Conservation (phyloP, 1,139 yeast species). For the Yamadazyma triangularis region DNA sequence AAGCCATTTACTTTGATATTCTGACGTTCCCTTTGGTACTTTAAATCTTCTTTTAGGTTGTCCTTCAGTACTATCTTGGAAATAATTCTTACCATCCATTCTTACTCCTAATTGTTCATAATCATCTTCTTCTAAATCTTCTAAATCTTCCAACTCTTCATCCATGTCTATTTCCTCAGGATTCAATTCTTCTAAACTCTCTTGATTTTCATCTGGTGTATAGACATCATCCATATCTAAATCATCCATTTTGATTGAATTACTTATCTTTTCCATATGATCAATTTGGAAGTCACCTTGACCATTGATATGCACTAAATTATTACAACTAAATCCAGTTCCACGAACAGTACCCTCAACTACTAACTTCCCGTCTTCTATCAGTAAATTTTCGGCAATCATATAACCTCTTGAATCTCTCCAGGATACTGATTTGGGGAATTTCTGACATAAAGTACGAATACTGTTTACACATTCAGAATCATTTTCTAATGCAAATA, state of each 20-base stretch:
- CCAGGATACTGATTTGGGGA: slow-evolving; percentile 86
- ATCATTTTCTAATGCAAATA: slow-evolving; percentile 63
- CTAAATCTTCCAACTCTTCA: slow-evolving; percentile 42
- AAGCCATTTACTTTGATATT: slow-evolving; percentile 92
- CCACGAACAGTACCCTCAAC: slow-evolving; percentile 89
- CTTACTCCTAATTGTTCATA: slow-evolving; percentile 55
- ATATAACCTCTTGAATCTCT: slow-evolving; percentile 87
- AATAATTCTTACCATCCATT: slow-evolving; percentile 66
- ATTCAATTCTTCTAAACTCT: slow-evolving; percentile 62
- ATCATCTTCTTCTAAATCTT: slow-evolving; percentile 21
- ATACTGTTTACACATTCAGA: slow-evolving; percentile 70
- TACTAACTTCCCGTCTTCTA: slow-evolving; percentile 36
- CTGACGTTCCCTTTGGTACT: slow-evolving; percentile 87
- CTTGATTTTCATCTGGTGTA: slow-evolving; percentile 53
- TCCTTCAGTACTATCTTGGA: slow-evolving; percentile 35
- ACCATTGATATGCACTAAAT: slow-evolving; percentile 82
- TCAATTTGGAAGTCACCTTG: slow-evolving; percentile 84
- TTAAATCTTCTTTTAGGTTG: slow-evolving; percentile 30
- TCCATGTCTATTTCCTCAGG: slow-evolving; percentile 64
- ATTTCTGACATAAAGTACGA: slow-evolving; percentile 76
- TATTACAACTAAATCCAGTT: slow-evolving; percentile 69
- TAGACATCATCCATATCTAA: slow-evolving; percentile 28
- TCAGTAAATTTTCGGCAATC: slow-evolving; percentile 60
- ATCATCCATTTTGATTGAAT: slow-evolving; percentile 12
- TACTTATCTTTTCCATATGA: slow-evolving; percentile 49